Conservation (phyloP, 2,329 filamentous ascomycete genomes). For the Ascochyta lentis region DNA sequence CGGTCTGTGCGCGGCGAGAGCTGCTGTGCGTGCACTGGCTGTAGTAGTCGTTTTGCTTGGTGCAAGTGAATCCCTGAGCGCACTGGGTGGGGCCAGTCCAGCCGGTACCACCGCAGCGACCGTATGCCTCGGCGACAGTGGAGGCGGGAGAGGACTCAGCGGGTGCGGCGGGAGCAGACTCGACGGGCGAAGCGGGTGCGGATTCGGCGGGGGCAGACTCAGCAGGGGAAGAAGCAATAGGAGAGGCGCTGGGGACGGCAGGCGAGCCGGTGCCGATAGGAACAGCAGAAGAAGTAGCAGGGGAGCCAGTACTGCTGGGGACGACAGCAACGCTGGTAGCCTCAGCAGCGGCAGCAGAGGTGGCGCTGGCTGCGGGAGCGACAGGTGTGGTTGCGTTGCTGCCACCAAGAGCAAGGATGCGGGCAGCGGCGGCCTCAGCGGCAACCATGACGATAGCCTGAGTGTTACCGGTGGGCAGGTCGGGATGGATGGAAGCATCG, state of each 20-base stretch:
- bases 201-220: slow-evolving; percentile 9
- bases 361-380: not conserved
- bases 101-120: slow-evolving; percentile 53
- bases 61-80: slow-evolving; percentile 48
- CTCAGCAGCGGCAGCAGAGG: slow-evolving; percentile 9
- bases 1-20: slow-evolving; percentile 4
- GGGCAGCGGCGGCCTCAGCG: slow-evolving; percentile 66
- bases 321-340: slow-evolving; percentile 10
- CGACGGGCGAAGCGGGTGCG: slow-evolving; percentile 6
- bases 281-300: slow-evolving; percentile 1
- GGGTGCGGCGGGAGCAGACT: slow-evolving; percentile 1
- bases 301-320: slow-evolving; percentile 3
- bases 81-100: slow-evolving; percentile 52
- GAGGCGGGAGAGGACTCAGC: slow-evolving; percentile 7
- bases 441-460: slow-evolving; percentile 69
- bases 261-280: slow-evolving; percentile 12
- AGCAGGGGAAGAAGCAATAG: slow-evolving; percentile 9
- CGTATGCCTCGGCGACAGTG: slow-evolving; percentile 34
- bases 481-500: slow-evolving; percentile 64
- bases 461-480: slow-evolving; percentile 72
- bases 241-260: slow-evolving; percentile 13
- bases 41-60: slow-evolving; percentile 52
- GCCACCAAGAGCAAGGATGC: slow-evolving; percentile 54
- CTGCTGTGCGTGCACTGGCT: slow-evolving; percentile 46
- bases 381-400: slow-evolving; percentile 26